phyloP scores from a whole-genome alignment of 1,284 basidiomycete species.

The Tilletia indica region DNA sequence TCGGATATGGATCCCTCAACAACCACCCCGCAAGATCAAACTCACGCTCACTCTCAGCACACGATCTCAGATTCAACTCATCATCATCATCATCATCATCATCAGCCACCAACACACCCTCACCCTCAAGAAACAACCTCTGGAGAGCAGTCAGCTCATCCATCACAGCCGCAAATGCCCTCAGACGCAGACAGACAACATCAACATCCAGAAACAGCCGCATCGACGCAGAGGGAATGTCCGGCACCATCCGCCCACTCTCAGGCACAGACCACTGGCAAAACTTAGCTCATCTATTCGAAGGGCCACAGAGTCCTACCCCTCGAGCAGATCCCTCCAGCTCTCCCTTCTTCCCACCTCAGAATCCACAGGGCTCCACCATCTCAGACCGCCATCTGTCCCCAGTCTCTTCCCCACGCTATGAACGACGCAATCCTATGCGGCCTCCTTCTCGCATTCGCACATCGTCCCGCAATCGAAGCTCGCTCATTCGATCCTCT shows the following conservation, averaged over 20 bases:
- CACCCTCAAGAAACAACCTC: neutral
- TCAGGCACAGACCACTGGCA: constrained; percentile 44
- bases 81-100: neutral
- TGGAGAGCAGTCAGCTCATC: constrained; percentile 18
- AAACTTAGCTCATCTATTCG: constrained; percentile 40
- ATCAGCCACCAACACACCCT: neutral
- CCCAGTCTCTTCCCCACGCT: constrained; percentile 26
- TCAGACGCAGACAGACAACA: neutral
- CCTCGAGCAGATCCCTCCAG: neutral
- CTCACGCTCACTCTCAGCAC: constrained; percentile 3
- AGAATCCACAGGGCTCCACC: neutral
- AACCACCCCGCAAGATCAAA: neutral
- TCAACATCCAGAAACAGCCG: constrained; percentile 19
- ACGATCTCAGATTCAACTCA: constrained; percentile 3
- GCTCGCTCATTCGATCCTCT: neutral
- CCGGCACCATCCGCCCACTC: constrained; percentile 31
- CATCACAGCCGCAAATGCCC: constrained; percentile 13
- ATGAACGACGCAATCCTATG: constrained; percentile 23
- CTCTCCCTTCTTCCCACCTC: neutral
- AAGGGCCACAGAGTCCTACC: constrained; percentile 19
- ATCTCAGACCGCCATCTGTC: constrained; percentile 15
- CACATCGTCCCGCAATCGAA: constrained; percentile 16
- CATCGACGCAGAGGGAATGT: constrained; percentile 42
- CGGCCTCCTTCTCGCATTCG: constrained; percentile 25
- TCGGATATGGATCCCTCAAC: neutral